phyloP scores from a whole-genome alignment of 805 yeast species.

The Ogataea haglerorum region DNA sequence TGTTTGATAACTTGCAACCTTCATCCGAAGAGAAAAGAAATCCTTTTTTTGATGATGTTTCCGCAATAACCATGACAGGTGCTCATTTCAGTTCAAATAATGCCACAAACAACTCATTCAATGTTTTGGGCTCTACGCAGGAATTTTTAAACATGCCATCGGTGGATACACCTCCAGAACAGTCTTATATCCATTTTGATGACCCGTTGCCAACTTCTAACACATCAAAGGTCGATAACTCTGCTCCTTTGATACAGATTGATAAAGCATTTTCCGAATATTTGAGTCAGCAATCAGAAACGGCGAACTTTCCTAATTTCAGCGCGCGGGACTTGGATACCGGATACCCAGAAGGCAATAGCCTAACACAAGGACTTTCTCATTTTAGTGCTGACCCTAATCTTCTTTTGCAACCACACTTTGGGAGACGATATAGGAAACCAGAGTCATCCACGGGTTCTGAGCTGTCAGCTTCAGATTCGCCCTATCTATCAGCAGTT shows the following conservation, averaged over 20 bases:
- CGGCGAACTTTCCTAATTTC: neutral
- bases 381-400: neutral
- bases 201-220: neutral
- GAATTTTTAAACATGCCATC: neutral
- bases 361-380: neutral
- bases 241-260: conserved; percentile 15
- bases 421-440: conserved; percentile 18
- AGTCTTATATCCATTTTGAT: conserved; percentile 1
- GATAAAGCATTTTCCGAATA: conserved; percentile 15
- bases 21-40: neutral
- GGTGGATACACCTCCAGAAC: conserved; percentile 3
- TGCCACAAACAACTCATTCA: neutral
- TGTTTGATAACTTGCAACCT: neutral
- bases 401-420: conserved; percentile 12
- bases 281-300: neutral
- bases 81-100: neutral
- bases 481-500: conserved; percentile 28
- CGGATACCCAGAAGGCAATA: neutral
- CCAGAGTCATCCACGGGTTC: conserved; percentile 15
- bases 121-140: neutral
- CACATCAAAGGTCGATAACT: neutral
- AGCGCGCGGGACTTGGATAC: neutral
- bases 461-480: conserved; percentile 24
- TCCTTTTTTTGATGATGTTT: neutral
- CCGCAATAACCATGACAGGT: neutral